Base-by-base conservation (phyloP, 768 basidiomycete species). In the Pulveroboletus sp. region DNA sequence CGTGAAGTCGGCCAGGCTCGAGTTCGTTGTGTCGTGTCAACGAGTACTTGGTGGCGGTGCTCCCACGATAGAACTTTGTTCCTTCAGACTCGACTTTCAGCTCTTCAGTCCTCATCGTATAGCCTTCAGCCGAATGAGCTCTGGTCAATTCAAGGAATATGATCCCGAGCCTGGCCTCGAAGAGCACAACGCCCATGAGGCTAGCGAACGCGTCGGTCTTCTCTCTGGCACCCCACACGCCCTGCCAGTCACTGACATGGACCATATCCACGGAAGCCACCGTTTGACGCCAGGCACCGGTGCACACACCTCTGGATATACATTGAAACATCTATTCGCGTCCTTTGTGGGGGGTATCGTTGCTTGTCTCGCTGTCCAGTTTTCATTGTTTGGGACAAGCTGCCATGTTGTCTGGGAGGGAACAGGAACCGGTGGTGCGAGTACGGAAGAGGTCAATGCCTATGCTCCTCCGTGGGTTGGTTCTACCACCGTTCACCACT, bases 401-500 rank as follows among this genome's bases (percentile, higher is more conserved):
- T 60, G 77, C 59, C 76, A 73, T 53, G 64, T 63, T 33, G 35
- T 24, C 28, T 41, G 41, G 49, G 50, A 31, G 33, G 47, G 33
- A 39, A 37, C 32, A 15, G 43, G 49, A 15, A 38, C 31, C 8
- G 18, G 14, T 3, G 39, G 9, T 11, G 2, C 30, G 0, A 18
- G 17, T 8, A 8, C 46, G 28, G 42, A 57, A 35, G 49, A 50
- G 15, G 68, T 68, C 11, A 59, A 71, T 21, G 64, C 69, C 15
- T 61, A 82, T 14, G 86, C 84, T 1, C 71, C 82, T 3, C 83
- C 86, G 2, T 79, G 81, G 63, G 85, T 82, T 17, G 89, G 89
- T 13, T 87, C 86, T 1, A 84, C 86, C 3, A 75, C 77, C 51
- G 74, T 77, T 5, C 80, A 90, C 65, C 64, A 79, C 18, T 90